Evolutionary conservation across 352 stramenopile species (phyloP), one percentile per base, ranked within the genome.

Genomic region (Pythium sp.): DNA sequence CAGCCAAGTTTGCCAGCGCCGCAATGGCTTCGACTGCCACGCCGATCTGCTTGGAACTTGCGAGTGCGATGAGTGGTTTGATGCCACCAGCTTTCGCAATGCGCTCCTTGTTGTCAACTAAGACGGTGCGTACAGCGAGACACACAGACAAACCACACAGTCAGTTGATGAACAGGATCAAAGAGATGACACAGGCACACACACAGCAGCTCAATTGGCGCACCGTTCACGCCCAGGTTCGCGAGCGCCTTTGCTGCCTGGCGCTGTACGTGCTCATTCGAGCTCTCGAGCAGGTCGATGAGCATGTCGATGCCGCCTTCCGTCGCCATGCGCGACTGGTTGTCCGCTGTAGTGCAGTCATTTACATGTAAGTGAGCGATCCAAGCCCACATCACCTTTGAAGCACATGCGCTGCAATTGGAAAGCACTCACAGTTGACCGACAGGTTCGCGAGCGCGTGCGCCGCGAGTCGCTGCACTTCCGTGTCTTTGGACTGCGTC

Each of bases 381-480:
- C 3, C 43, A 51, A n/a, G 43, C 2, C 43, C 18, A 22, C 15
- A 46, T 46, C 36, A 15, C 8, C 36, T 43, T 43, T 3, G 36
- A 43, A 43, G 12, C 5, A 5, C 38, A 46, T 20, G 12, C 12
- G 38, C 38, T 20, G 2, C 38, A 46, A 46, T 1, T 46, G 12
- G 12, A 5, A 20, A 51, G 5, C 24, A 67, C 75, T 61, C 78
- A 97, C 90, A 93, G 71, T 98, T 97, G 28, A 98, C 94, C 1
- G 91, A 98, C 49, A 98, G 80, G 66, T 98, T 98, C 6, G 94
- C 94, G 30, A 98, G 84, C 61, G 94, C 94, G 49, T 98, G 94
- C 6, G 95, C 94, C 26, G 94, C 94, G 7, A 98, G 76, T 5
- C 94, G 89, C 76, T 98, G 92, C 43, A 98, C 94, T 68, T 98